phyloP scores from a whole-genome alignment of 2,329 filamentous ascomycete species.

The Cladophialophora carrionii region DNA sequence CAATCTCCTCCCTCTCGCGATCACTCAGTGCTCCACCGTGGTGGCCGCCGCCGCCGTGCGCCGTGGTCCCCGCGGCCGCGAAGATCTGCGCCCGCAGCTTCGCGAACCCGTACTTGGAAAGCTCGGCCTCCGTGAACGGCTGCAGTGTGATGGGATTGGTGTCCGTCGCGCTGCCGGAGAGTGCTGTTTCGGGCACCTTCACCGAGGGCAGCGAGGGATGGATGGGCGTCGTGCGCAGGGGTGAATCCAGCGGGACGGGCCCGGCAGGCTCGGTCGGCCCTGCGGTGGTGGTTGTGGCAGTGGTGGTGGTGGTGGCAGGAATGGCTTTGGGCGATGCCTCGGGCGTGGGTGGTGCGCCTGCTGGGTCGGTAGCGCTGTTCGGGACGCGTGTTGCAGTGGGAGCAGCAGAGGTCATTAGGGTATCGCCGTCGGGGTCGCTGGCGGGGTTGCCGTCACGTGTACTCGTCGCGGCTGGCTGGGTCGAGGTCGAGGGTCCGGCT shows the following conservation, averaged over 20 bases:
- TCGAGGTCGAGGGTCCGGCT: constrained; percentile 1
- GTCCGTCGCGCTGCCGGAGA: constrained; percentile 17
- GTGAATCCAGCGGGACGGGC: constrained; percentile 32
- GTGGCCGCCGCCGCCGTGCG: constrained; percentile 3
- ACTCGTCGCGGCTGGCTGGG: neutral
- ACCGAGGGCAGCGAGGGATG: constrained; percentile 31
- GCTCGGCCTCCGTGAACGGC: constrained; percentile 35
- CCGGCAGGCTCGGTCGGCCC: neutral
- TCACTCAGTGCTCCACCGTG: constrained; percentile 17
- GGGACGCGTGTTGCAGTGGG: neutral
- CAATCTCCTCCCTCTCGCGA: constrained; percentile 23
- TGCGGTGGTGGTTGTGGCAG: no score
- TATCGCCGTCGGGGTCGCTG: constrained; percentile 4
- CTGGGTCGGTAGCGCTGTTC: neutral
- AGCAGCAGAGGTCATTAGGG: constrained; percentile 18
- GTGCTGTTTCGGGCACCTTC: constrained; percentile 26
- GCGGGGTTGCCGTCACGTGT: no score
- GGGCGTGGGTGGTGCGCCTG: constrained; percentile 7
- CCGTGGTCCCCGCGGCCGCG: constrained; percentile 5
- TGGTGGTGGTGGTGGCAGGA: neutral
- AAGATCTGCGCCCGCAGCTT: constrained; percentile 30
- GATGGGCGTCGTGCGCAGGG: constrained; percentile 33
- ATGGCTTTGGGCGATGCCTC: constrained; percentile 1
- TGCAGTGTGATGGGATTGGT: constrained; percentile 34
- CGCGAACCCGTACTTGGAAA: constrained; percentile 33